phyloP scores from a whole-genome alignment of 768 basidiomycete species.

The Amyloporia xantha region DNA sequence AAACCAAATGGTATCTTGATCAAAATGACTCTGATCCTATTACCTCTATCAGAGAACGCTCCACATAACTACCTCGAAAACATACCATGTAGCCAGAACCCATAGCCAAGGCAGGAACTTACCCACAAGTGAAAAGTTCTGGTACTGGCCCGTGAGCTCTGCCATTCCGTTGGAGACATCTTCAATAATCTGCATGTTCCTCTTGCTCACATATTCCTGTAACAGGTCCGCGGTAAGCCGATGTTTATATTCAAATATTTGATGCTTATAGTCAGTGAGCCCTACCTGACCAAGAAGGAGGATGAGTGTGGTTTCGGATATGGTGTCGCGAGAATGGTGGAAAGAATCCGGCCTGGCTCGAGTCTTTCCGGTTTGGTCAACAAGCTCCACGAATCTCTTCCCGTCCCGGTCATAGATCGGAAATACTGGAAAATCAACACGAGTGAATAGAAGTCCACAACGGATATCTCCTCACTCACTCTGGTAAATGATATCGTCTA shows the following conservation, averaged over 20 bases:
- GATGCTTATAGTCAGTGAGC: no score
- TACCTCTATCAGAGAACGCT: conserved; percentile 6
- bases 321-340: conserved; percentile 22
- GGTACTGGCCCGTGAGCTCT: conserved; percentile 24
- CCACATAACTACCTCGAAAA: not conserved
- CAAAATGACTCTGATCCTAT: conserved; percentile 16
- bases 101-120: conserved; percentile 21
- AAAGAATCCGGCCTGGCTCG: conserved; percentile 20
- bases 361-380: conserved; percentile 4
- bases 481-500: conserved; percentile 19
- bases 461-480: conserved; percentile 2
- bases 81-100: conserved; percentile 22
- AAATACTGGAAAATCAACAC: conserved; percentile 5
- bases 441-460: not conserved
- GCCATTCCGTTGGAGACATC: conserved; percentile 24
- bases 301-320: conserved; percentile 27
- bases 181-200: conserved; percentile 20
- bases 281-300: conserved; percentile 26
- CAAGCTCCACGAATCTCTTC: conserved; percentile 11
- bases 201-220: conserved; percentile 22
- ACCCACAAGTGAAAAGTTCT: conserved; percentile 22
- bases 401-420: conserved; percentile 21
- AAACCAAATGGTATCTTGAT: conserved; percentile 16
- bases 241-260: not conserved
- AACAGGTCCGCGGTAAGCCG: no score